Percentiles rank a stretch among this genome's conserved stretches.
Evolutionary conservation across 768 basidiomycete species (phyloP).

Genomic region (Leccinum uliginosum): DNA sequence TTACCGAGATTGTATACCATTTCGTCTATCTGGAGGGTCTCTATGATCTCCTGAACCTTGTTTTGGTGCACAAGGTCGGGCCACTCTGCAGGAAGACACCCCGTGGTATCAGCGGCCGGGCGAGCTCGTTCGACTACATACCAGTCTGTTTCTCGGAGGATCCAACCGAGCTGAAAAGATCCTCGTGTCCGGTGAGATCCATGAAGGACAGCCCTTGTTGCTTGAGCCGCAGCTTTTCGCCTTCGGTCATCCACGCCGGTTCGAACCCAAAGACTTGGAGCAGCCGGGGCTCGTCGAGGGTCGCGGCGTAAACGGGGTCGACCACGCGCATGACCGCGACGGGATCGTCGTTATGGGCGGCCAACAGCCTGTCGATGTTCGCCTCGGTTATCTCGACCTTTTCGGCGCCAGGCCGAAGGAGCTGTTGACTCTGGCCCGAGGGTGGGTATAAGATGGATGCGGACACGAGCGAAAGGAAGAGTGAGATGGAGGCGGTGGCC

Average conservation of each 20-base stretch:
- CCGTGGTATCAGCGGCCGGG: background rate
- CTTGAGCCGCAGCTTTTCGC: conserved; percentile 15
- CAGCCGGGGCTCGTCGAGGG: conserved; percentile 19
- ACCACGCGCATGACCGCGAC: conserved; percentile 18
- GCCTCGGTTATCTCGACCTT: background rate
- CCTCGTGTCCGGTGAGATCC: conserved; percentile 8
- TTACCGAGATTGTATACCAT: conserved; percentile 31
- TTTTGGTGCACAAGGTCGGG: conserved; percentile 14
- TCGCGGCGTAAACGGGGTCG: conserved; percentile 9
- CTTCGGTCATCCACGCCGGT: conserved; percentile 18
- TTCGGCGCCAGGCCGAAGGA: background rate
- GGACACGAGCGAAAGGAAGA: background rate
- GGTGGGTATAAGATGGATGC: background rate
- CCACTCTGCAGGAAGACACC: conserved; percentile 7
- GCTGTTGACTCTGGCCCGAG: background rate
- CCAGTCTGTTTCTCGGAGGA: background rate
- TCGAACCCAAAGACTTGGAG: conserved; percentile 12
- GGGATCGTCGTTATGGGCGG: conserved; percentile 12
- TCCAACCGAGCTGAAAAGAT: background rate
- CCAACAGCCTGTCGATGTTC: conserved; percentile 4
- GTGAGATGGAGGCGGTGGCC: background rate
- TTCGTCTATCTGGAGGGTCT: conserved; percentile 24
- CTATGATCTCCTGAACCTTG: conserved; percentile 5
- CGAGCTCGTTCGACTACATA: background rate
- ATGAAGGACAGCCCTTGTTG: conserved; percentile 11